Evolutionary conservation across 306 rosid genomes (phyloP).

Genomic region (Phaseolus lunatus): DNA sequence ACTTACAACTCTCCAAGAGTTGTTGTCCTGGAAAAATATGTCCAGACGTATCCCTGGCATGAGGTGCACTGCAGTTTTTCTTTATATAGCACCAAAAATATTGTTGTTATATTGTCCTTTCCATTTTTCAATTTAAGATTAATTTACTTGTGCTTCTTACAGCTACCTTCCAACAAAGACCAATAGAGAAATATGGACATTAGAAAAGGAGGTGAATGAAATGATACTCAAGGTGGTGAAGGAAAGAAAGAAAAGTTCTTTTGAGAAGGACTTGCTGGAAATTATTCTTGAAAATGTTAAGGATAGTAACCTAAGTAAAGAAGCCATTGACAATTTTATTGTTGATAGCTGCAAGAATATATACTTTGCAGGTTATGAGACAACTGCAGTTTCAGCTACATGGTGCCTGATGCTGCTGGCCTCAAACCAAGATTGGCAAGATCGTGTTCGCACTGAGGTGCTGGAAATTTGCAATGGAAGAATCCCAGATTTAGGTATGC

Average conservation of each 20-base stretch:
- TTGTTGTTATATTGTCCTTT: background rate
- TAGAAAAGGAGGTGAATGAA: constrained; percentile 54
- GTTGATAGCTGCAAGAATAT: constrained; percentile 33
- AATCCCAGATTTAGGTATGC: constrained; percentile 49
- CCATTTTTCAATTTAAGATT: background rate
- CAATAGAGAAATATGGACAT: constrained; percentile 58
- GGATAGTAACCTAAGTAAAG: constrained; percentile 42
- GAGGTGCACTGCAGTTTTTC: constrained; percentile 32
- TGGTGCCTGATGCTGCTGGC: constrained; percentile 64
- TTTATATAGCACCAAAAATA: background rate
- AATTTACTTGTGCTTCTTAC: background rate
- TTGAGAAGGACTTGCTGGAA: constrained; percentile 49
- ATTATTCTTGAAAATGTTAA: constrained; percentile 50
- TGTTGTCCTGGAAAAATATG: constrained; percentile 27
- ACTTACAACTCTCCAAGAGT: constrained; percentile 20
- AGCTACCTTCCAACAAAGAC: constrained; percentile 60
- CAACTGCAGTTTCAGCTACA: constrained; percentile 51
- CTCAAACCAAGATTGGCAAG: constrained; percentile 59
- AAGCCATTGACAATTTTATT: background rate
- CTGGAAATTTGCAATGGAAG: constrained; percentile 41
- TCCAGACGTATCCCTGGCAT: constrained; percentile 35
- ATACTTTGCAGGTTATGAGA: constrained; percentile 35
- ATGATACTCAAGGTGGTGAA: constrained; percentile 50
- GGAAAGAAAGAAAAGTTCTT: constrained; percentile 38
- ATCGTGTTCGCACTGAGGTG: constrained; percentile 52